Percentiles rank a stretch among this genome's conserved stretches.
phyloP scores from a whole-genome alignment of 306 rosid species.

The Malus asiatica region DNA sequence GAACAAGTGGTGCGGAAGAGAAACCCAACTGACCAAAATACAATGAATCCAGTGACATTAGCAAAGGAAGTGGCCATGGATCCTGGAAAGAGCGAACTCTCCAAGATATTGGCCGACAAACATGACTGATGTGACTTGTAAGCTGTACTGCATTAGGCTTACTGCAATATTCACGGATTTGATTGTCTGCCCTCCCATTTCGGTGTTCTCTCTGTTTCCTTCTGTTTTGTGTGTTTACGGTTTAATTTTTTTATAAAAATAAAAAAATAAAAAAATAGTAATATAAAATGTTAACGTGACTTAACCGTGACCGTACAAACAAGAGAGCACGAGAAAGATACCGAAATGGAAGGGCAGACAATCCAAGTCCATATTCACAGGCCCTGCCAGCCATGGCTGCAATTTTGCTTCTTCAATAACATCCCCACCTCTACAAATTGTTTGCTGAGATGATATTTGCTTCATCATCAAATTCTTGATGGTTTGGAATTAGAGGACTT shows the following conservation, averaged over 20 bases:
- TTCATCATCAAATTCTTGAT: background rate
- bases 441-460: background rate
- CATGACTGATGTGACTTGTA: constrained; percentile 46
- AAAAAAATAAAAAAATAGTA: too few species aligned
- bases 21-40: too few species aligned
- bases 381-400: constrained; percentile 46
- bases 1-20: too few species aligned
- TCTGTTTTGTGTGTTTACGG: too few species aligned
- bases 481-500: background rate
- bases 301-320: too few species aligned
- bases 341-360: too few species aligned
- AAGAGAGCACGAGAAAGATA: too few species aligned
- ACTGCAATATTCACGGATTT: too few species aligned
- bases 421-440: background rate
- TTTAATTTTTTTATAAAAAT: too few species aligned
- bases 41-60: constrained; percentile 5
- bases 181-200: too few species aligned
- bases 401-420: constrained; percentile 30
- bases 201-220: too few species aligned
- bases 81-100: constrained; percentile 40
- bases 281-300: too few species aligned
- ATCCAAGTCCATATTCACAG: constrained; percentile 32
- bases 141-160: constrained; percentile 15
- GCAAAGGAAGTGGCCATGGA: constrained; percentile 45
- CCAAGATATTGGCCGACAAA: constrained; percentile 48